These are phyloP conservation scores for Ustilago sp. DNA, from an alignment of 1,284 basidiomycete species.

Conservation along the genomic window DNA sequence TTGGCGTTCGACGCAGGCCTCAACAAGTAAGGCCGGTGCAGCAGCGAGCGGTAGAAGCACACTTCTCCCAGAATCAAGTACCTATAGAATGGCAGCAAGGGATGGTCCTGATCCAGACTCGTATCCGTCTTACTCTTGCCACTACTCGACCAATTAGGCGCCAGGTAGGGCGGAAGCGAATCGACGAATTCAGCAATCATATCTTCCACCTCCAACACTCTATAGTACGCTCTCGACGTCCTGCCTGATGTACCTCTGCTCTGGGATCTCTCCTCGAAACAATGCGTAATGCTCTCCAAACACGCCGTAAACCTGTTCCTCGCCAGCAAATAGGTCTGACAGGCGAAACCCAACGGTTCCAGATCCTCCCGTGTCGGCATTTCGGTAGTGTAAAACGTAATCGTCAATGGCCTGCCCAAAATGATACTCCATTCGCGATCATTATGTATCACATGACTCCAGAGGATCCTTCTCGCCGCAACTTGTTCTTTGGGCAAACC, in stretches of 20 bases:
- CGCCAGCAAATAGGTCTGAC: conserved; percentile 44
- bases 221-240: conserved; percentile 43
- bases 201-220: conserved; percentile 50
- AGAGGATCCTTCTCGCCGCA: conserved; percentile 39
- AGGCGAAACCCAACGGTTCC: conserved; percentile 49
- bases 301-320: conserved; percentile 46
- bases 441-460: conserved; percentile 56
- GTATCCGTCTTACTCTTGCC: conserved; percentile 44
- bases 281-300: conserved; percentile 49
- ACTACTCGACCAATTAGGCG: conserved; percentile 37
- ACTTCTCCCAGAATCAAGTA: conserved; percentile 49
- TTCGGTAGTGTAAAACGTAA: conserved; percentile 48
- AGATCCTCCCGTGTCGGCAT: conserved; percentile 51
- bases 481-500: conserved; percentile 51
- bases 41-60: conserved; percentile 50
- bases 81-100: conserved; percentile 47
- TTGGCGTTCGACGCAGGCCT: conserved; percentile 43
- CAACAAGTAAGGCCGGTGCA: conserved; percentile 48
- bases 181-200: conserved; percentile 52
- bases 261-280: conserved; percentile 46
- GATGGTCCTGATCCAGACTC: conserved; percentile 49
- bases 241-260: conserved; percentile 30
- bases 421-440: conserved; percentile 55
- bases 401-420: conserved; percentile 47
- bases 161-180: conserved; percentile 46